These are phyloP conservation scores for Solanum dulcamara DNA, from an alignment of 257 asterid species.

Conservation along the genomic window DNA sequence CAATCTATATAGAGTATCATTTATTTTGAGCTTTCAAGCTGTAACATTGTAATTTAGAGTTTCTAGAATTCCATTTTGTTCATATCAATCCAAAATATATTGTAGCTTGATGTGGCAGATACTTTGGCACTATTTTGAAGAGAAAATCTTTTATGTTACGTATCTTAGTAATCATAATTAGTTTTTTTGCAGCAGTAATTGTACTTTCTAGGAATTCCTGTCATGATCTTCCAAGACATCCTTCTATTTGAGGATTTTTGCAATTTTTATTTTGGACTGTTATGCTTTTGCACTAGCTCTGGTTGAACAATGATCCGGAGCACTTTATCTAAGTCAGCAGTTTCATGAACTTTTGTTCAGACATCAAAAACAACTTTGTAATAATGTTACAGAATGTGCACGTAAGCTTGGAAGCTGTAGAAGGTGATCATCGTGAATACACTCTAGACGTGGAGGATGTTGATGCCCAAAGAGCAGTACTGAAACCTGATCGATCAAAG, in stretches of 20 bases:
- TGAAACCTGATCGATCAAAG: constrained; percentile 10
- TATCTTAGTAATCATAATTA: background rate
- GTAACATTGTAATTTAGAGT: background rate
- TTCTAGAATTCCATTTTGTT: background rate
- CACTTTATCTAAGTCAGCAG: background rate
- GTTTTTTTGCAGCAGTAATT: background rate
- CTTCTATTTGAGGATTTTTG: background rate
- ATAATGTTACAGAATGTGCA: background rate
- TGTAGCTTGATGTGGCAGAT: background rate
- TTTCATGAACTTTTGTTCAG: background rate
- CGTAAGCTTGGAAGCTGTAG: constrained; percentile 3
- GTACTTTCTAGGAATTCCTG: background rate
- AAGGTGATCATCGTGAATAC: constrained; percentile 3
- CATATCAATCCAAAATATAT: background rate
- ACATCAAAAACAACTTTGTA: background rate
- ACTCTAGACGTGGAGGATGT: constrained; percentile 9
- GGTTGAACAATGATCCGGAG: background rate
- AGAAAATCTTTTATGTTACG: background rate
- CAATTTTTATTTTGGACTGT: background rate
- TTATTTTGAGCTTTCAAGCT: background rate
- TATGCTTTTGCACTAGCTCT: background rate
- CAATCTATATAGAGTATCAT: background rate
- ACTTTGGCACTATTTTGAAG: background rate
- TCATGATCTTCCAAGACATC: background rate
- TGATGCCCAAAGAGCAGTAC: background rate